A percentile compares a stretch with the other conserved stretches of the same genome.
Evolutionary conservation across 306 rosid genomes (phyloP).

Genomic region (Acacia melanoxylon): DNA sequence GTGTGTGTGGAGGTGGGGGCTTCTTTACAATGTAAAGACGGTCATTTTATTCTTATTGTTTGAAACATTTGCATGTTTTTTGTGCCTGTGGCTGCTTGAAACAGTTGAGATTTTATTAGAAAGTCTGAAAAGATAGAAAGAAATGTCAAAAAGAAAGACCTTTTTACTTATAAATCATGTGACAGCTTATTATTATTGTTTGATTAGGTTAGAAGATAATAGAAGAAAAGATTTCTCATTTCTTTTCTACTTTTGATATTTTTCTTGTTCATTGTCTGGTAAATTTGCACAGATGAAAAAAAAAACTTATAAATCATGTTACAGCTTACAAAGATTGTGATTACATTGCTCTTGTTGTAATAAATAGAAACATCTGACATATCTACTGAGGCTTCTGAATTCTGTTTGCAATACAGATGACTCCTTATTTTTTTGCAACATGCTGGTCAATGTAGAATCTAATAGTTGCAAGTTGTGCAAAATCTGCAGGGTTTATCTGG

Average conservation of each 20-base stretch:
- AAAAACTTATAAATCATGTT: background rate
- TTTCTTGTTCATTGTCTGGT: background rate
- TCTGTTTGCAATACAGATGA: slow-evolving; percentile 13
- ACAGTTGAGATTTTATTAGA: background rate
- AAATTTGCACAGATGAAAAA: background rate
- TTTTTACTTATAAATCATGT: background rate
- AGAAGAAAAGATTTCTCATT: background rate
- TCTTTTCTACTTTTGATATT: background rate
- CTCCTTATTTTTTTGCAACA: background rate
- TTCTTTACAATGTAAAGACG: background rate
- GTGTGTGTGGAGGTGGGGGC: background rate
- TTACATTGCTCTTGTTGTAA: slow-evolving; percentile 10
- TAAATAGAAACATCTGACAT: slow-evolving; percentile 6
- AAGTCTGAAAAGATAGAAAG: background rate
- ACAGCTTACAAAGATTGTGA: background rate
- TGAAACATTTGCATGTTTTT: background rate
- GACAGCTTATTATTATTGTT: background rate
- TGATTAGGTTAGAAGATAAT: background rate
- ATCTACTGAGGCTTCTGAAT: slow-evolving; percentile 10
- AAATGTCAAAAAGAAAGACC: background rate
- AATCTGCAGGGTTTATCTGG: slow-evolving; percentile 41
- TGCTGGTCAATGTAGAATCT: slow-evolving; percentile 26
- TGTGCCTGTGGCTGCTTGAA: slow-evolving; percentile 1
- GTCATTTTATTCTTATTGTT: background rate
- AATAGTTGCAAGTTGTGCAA: slow-evolving; percentile 23